Evolutionary conservation across 495 filamentous ascomycete species (phyloP).

Genomic region (Cercophora scortea): DNA sequence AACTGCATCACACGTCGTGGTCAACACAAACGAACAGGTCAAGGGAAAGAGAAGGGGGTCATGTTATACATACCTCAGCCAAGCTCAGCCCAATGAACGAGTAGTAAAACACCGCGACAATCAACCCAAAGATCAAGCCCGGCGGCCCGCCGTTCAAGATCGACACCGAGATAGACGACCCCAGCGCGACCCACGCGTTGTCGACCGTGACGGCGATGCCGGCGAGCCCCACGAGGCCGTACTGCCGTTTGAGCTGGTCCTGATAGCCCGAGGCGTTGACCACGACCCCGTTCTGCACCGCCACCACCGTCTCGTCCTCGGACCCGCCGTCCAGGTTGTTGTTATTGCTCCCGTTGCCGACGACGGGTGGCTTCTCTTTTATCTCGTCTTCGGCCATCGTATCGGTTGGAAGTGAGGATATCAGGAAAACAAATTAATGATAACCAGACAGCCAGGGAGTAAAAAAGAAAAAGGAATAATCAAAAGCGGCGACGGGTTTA

Average conservation of each 20-base stretch:
- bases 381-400: background rate
- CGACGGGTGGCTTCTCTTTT: too few species aligned
- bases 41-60: background rate
- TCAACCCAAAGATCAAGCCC: conserved; percentile 48
- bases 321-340: conserved; percentile 9
- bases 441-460: too few species aligned
- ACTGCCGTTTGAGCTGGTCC: conserved; percentile 49
- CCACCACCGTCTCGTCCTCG: conserved; percentile 26
- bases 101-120: conserved; percentile 38
- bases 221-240: conserved; percentile 43
- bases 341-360: too few species aligned
- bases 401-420: background rate
- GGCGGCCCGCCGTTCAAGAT: conserved; percentile 52
- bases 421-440: too few species aligned
- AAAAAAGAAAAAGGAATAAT: too few species aligned
- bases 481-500: too few species aligned
- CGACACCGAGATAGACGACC: conserved; percentile 44
- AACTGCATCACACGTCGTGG: conserved; percentile 42
- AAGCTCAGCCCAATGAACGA: conserved; percentile 36
- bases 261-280: conserved; percentile 49
- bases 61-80: conserved; percentile 28
- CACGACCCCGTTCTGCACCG: conserved; percentile 27
- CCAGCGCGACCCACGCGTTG: conserved; percentile 49
- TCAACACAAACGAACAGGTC: background rate
- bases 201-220: conserved; percentile 46